Base-by-base conservation (phyloP, 2,329 filamentous ascomycete species). In the Ophiostoma himal-ulmi region DNA sequence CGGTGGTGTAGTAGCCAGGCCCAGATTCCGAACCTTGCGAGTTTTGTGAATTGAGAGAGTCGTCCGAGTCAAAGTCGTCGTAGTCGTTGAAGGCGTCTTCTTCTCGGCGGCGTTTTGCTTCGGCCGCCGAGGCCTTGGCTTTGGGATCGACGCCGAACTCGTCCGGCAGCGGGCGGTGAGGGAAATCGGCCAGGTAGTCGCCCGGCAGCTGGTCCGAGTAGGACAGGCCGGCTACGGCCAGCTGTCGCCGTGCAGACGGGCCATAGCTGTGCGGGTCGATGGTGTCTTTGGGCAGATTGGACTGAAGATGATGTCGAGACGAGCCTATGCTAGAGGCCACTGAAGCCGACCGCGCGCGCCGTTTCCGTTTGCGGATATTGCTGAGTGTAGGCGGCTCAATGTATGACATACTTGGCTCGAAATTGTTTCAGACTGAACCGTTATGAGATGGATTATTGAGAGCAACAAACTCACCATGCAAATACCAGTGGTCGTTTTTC, bases 211-310 rank as follows among this genome's bases (percentile, higher is more conserved):
- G 79, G 36, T 86, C 82, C 67, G 81, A 77, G 13, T 84, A 79
- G 5, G 80, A 76, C 44, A 88, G 78, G 4, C 87, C 87, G 3
- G 86, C 87, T 2, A 84, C 74, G 37, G 79, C 76, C 69, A 88
- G 83, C 75, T 89, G 87, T 64, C 77, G 79, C 68, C 87, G 82
- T 48, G 83, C 82, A 68, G 79, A 77, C 0, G 84, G 84, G 1
- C 82, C 79, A 73, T 88, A 83, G 74, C 85, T 87, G 74, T 84
- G 80, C 1, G 86, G 85, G 75, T 88, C 87, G 76, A 85, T 84
- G 69, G 79, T 75, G 66, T 79, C 77, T 17, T 74, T 72, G 0
- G 78, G 79, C 17, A 78, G 75, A 20, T 17, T 20, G 44, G 44
- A 48, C 44, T 48, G 44, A 7, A 48, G 44, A 22, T 73, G 74